phyloP scores from a whole-genome alignment of 331 rosid genomes.

The Malus hybrid region DNA sequence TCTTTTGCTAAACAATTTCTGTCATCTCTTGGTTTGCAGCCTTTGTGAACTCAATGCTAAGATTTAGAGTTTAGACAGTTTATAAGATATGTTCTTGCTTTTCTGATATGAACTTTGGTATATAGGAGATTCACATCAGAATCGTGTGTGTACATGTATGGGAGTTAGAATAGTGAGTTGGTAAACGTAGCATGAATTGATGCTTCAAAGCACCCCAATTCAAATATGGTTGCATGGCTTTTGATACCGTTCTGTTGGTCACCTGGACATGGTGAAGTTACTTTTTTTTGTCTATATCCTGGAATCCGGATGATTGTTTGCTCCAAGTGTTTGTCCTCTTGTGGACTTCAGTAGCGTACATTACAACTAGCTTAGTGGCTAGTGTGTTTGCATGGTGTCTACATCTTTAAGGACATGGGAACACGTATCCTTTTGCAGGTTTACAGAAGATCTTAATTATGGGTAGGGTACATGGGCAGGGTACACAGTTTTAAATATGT shows the following conservation, averaged over 20 bases:
- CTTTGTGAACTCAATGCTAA: neutral
- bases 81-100: neutral
- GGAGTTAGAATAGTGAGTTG: too few species aligned
- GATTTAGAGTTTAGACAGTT: neutral
- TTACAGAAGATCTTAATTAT: neutral
- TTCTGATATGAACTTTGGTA: neutral
- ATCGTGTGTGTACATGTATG: neutral
- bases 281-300: neutral
- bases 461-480: neutral
- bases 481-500: neutral
- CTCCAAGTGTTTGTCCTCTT: neutral
- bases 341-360: neutral
- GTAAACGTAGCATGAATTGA: neutral
- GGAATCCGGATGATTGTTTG: neutral
- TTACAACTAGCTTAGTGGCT: neutral
- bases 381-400: neutral
- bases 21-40: neutral
- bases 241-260: neutral
- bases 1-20: neutral
- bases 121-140: neutral
- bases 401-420: neutral
- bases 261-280: neutral
- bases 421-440: too few species aligned
- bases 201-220: neutral
- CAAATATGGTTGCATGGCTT: neutral